phyloP scores from a whole-genome alignment of 1,284 basidiomycete genomes.

The Sporisorium scitamineum region DNA sequence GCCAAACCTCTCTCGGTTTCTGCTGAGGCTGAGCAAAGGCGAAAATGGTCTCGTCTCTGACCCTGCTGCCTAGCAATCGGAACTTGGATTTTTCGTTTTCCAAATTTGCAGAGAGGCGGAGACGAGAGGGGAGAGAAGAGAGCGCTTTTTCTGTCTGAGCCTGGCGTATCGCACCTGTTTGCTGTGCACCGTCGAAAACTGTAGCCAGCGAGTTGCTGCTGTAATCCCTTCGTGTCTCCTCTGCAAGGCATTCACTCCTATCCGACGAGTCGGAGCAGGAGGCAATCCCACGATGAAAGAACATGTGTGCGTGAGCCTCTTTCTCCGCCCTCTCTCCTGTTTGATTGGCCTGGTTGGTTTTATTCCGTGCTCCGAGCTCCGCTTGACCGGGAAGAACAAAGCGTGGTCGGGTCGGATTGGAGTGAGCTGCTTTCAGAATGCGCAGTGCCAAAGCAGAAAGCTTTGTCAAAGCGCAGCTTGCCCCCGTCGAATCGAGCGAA shows the following conservation, averaged over 20 bases:
- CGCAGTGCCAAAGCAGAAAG: not conserved
- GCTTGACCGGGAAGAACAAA: not conserved
- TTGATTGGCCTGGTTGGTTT: not conserved
- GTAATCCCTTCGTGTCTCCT: not conserved
- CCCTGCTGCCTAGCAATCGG: not conserved
- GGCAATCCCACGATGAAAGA: not conserved
- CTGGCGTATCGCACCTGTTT: conserved; percentile 6
- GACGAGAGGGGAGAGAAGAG: not conserved
- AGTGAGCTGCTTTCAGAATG: not conserved
- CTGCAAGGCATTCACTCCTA: not conserved
- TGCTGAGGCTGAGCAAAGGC: not conserved
- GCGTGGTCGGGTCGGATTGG: not conserved
- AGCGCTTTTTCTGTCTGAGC: not conserved
- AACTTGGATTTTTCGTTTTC: conserved; percentile 1
- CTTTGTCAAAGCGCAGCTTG: not conserved
- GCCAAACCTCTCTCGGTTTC: not conserved
- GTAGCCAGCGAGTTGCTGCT: not conserved
- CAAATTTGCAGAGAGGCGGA: not conserved
- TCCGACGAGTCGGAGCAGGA: not conserved
- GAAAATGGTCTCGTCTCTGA: not conserved
- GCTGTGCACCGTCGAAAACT: not conserved
- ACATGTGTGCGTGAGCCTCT: not conserved
- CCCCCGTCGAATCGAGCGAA: not conserved
- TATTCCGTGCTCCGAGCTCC: not conserved
- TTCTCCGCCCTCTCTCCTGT: not conserved